Evolutionary conservation across 768 basidiomycete genomes (phyloP), one percentile per base, ranked within the genome.

Genomic region (Boletus rufocinnamomeus): DNA sequence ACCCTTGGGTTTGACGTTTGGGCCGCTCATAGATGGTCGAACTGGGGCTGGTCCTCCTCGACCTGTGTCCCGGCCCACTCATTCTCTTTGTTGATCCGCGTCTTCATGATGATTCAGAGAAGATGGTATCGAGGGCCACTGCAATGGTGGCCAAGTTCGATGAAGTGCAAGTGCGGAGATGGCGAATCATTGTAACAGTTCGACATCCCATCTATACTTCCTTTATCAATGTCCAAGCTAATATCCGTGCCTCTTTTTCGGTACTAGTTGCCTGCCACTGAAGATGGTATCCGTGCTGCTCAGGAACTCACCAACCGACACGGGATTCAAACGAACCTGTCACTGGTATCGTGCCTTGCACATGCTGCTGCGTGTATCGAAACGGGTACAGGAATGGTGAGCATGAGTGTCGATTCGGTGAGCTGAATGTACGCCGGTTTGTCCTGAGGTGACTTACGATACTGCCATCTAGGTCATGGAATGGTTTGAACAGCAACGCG

Each of bases 341-440:
- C 75, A 40, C 63, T 80, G 47, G 84, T 86, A n/a, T 76, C 82
- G 5, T 75, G 74, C 35, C 72, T 86, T n/a, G 63, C 75, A 34
- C 86, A 88, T 58, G 84, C 82, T 6, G 75, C 75, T n/a, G 76
- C 77, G 4, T 87, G 86, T 58, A 78, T 79, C 28, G 82, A 82
- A 62, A 78, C 84, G 8, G 77, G 78, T 3, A 79, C 81, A 21
- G 72, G 74, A 6, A 69, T 77, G 48, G 71, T 87, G 32, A 81
- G 79, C 28, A 77, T 87, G 63, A 73, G 79, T 40, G 78, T 85
- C 51, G 74, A 72, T 28, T 72, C 72, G 60, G 86, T 85, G 56
- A 72, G 83, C 68, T 23, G 25, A 16, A n/a, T 21, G 17, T 8
- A 34, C 9, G 13, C 27, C 19, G n/a, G 49, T 2, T 27, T 10